Evolutionary conservation across 2,329 filamentous ascomycete genomes (phyloP), one percentile per base, ranked within the genome.

Genomic region (Sordariomycetes sp.): DNA sequence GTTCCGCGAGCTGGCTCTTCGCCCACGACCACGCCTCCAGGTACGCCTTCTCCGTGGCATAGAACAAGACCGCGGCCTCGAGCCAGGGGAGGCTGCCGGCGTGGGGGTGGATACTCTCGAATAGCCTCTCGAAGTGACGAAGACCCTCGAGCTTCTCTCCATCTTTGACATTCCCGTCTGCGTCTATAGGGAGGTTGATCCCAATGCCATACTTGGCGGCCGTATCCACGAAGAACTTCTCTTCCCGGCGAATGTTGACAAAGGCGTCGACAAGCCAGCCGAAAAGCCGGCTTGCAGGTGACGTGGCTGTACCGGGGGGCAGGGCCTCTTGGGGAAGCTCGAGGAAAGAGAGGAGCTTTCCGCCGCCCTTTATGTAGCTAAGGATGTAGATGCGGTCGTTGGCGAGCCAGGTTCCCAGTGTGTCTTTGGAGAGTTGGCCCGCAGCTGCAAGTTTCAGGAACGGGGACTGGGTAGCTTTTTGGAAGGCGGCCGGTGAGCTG

Each of bases 351-450:
- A 90, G 79, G 8, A 89, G 70, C n/a, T 77, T 74, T 10, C 85
- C 85, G 24, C 85, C 80, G 63, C 87, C 88, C 28, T 79, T 77
- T 63, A 89, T 80, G 70, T 89, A 88, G 55, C 81, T 80, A 62
- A 88, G 84, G 37, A 86, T 83, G 70, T 89, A 88, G 60, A 90
- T 79, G 10, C 83, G 76, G 69, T 90, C 87, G 69, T 89, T 87
- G 14, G 83, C 81, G 51, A 90, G 81, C 87, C 87, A 90, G 68
- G 78, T 76, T 22, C 79, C 78, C 12, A 90, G 73, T 1, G 76
- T 71, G 0, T 74, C 65, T 54, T 81, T 81, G 20, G 80, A 72
- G 20, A 88, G 72, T 0, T 77, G 79, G 24, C 87, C 87, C 58
- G 77, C 74, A 16, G 86, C 86, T 6, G 87, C 86, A 54, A 81